Evolutionary conservation across 768 basidiomycete species (phyloP).

Genomic region (Phaeotremella fagi): DNA sequence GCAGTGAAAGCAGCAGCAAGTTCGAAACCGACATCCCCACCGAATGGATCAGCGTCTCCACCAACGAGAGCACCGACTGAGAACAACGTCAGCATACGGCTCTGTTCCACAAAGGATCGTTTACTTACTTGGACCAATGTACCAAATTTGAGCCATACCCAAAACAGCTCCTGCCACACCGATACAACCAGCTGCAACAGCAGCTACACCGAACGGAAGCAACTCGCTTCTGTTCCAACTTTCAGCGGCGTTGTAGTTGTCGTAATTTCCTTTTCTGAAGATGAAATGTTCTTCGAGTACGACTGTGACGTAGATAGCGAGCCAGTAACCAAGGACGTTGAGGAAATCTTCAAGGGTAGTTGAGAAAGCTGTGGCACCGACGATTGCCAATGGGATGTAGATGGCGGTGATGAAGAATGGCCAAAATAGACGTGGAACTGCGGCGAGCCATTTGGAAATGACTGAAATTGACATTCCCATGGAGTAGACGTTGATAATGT

Average conservation of each 20-base stretch:
- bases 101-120: background rate
- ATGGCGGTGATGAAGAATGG: slow-evolving; percentile 50
- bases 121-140: slow-evolving; percentile 50
- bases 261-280: slow-evolving; percentile 51
- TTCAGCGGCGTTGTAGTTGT: slow-evolving; percentile 49
- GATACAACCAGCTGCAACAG: slow-evolving; percentile 44
- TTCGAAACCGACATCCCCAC: slow-evolving; percentile 59
- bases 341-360: slow-evolving; percentile 52
- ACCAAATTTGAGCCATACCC: slow-evolving; percentile 57
- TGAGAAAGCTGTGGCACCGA: slow-evolving; percentile 53
- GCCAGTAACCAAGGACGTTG: slow-evolving; percentile 52
- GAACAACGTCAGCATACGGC: background rate
- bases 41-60: slow-evolving; percentile 39
- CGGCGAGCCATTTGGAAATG: slow-evolving; percentile 51
- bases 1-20: slow-evolving; percentile 54
- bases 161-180: slow-evolving; percentile 54
- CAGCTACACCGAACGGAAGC: slow-evolving; percentile 51
- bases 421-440: slow-evolving; percentile 49
- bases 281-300: slow-evolving; percentile 56
- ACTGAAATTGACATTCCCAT: slow-evolving; percentile 54
- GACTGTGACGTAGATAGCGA: slow-evolving; percentile 54
- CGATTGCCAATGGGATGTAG: slow-evolving; percentile 55
- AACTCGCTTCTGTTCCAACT: slow-evolving; percentile 41
- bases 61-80: slow-evolving; percentile 52
- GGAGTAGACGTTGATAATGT: slow-evolving; percentile 54